Percentiles rank a stretch among this genome's conserved stretches.
These are phyloP conservation scores for Pythium rishiriense DNA, from an alignment of 352 stramenopile species.

Conservation along the genomic window DNA sequence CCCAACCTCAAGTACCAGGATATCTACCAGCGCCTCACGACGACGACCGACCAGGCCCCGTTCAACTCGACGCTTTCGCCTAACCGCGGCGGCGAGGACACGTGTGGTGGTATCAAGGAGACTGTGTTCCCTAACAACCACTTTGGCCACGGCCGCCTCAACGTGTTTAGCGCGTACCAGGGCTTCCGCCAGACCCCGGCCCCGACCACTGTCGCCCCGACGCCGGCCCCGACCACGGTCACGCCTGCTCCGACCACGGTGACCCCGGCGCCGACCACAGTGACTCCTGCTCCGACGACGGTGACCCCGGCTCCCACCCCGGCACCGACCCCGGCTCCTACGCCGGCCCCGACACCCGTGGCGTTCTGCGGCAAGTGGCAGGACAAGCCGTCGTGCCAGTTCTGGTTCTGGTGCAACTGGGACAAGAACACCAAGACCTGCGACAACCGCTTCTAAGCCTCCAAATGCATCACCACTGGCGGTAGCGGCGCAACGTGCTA, in stretches of 20 bases:
- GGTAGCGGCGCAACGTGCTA: no score
- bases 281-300: no score
- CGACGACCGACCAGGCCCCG: constrained; percentile 22
- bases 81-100: constrained; percentile 1
- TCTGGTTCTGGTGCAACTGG: no score
- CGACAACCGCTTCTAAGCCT: no score
- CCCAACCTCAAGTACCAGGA: constrained; percentile 29
- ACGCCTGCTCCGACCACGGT: neutral
- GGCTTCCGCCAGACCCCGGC: neutral
- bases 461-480: no score
- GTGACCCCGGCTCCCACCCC: no score
- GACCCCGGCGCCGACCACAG: neutral
- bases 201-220: neutral
- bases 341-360: no score
- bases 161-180: constrained; percentile 26
- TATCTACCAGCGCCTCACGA: constrained; percentile 8
- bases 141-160: constrained; percentile 38
- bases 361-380: no score
- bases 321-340: no score
- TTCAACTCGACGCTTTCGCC: constrained; percentile 6
- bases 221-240: neutral
- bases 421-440: no score
- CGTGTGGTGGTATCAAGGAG: constrained; percentile 32
- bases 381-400: no score
- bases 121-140: constrained; percentile 40